These are phyloP conservation scores for Austroboletus olivaceoglutinosus DNA, from an alignment of 1,284 basidiomycete species.

Conservation along the genomic window DNA sequence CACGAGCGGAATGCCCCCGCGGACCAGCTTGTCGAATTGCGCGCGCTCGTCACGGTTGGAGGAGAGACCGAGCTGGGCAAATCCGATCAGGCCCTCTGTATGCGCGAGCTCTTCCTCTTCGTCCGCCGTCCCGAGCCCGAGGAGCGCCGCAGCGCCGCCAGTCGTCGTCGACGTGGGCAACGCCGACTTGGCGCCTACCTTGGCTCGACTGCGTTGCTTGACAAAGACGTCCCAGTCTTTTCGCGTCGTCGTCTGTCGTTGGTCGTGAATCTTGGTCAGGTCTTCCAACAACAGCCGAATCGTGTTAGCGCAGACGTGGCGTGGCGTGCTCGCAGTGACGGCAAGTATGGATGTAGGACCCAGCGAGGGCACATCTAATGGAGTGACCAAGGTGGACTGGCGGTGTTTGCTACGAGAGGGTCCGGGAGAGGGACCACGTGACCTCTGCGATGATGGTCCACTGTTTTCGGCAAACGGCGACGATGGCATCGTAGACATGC, in stretches of 20 bases:
- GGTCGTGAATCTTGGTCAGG: conserved; percentile 84
- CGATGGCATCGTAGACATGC: conserved; percentile 11
- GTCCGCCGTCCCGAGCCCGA: conserved; percentile 60
- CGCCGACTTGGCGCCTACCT: conserved; percentile 27
- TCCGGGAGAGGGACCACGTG: conserved; percentile 47
- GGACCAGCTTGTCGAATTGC: conserved; percentile 77
- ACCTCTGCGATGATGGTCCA: conserved; percentile 24
- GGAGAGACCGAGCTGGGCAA: conserved; percentile 81
- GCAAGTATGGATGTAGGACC: conserved; percentile 53
- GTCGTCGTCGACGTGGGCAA: conserved; percentile 6
- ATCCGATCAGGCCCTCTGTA: conserved; percentile 78
- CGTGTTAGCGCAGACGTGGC: conserved; percentile 72
- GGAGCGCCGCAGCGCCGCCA: conserved; percentile 47
- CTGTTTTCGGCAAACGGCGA: conserved; percentile 15
- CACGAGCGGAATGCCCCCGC: conserved; percentile 83
- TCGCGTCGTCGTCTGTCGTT: conserved; percentile 70
- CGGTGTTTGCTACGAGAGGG: conserved; percentile 47
- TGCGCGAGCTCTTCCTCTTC: conserved; percentile 72
- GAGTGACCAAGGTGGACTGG: conserved; percentile 41
- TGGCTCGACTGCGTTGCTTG: conserved; percentile 56
- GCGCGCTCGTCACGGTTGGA: conserved; percentile 74
- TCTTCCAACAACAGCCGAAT: conserved; percentile 77
- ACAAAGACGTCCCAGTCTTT: conserved; percentile 91
- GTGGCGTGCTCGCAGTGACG: conserved; percentile 58
- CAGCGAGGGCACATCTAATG: conserved; percentile 30